Conservation (phyloP, 805 yeast species). For the Saccharomycopsis sp. region DNA sequence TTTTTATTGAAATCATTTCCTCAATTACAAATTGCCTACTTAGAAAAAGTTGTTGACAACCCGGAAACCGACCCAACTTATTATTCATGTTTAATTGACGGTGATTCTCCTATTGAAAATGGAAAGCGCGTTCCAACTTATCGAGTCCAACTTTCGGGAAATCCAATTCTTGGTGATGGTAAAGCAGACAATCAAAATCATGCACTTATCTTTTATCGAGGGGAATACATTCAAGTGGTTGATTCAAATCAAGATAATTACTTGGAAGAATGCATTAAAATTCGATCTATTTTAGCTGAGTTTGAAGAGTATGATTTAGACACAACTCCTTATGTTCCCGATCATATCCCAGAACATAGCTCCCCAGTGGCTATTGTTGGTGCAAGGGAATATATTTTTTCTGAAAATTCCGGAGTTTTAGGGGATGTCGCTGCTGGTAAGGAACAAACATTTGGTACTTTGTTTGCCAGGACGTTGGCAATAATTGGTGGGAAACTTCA, state of each 20-base stretch:
- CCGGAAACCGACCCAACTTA: slow-evolving; percentile 78
- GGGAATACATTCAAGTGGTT: slow-evolving; percentile 77
- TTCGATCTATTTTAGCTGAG: slow-evolving; percentile 75
- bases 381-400: slow-evolving; percentile 81
- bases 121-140: slow-evolving; percentile 74
- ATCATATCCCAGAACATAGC: slow-evolving; percentile 34
- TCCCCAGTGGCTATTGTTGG: slow-evolving; percentile 82
- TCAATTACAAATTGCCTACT: slow-evolving; percentile 81
- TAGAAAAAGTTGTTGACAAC: slow-evolving; percentile 85
- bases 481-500: slow-evolving; percentile 82
- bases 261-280: slow-evolving; percentile 77
- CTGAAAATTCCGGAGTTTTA: slow-evolving; percentile 76
- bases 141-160: slow-evolving; percentile 73
- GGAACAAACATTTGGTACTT: slow-evolving; percentile 83
- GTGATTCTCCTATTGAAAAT: slow-evolving; percentile 66
- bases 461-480: slow-evolving; percentile 76
- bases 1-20: slow-evolving; percentile 79
- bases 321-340: slow-evolving; percentile 64
- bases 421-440: slow-evolving; percentile 92
- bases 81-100: slow-evolving; percentile 74
- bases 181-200: slow-evolving; percentile 84
- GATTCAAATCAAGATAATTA: slow-evolving; percentile 88
- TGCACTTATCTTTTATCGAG: slow-evolving; percentile 71
- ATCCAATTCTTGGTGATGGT: slow-evolving; percentile 84
- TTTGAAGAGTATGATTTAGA: slow-evolving; percentile 76